Conservation (phyloP, 257 asterid species). For the Solanum lignicaule region DNA sequence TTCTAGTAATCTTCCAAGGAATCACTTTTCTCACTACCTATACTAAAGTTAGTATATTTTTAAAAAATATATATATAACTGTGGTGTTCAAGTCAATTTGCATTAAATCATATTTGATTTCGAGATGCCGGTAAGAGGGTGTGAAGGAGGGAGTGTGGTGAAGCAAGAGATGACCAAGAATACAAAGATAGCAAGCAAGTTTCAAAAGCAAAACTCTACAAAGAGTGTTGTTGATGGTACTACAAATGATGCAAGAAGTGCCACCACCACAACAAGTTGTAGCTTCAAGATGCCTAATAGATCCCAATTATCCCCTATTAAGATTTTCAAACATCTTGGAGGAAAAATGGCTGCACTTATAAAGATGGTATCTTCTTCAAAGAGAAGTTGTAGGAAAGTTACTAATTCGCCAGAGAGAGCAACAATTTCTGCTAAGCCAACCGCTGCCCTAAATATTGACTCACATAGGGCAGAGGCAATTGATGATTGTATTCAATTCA, state of each 20-base stretch:
- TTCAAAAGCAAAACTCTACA: background rate
- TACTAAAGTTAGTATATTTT: background rate
- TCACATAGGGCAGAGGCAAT: constrained; percentile 52
- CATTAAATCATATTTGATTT: background rate
- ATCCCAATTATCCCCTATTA: constrained; percentile 18
- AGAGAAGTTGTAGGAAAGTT: constrained; percentile 10
- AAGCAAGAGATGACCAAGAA: background rate
- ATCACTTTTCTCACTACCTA: background rate
- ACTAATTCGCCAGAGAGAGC: background rate
- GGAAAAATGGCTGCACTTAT: constrained; percentile 17
- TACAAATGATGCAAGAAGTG: background rate
- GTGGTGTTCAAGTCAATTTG: background rate
- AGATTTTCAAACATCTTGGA: constrained; percentile 21
- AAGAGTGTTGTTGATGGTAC: background rate
- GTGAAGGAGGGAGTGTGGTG: background rate
- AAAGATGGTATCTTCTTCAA: constrained; percentile 1
- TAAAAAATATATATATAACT: background rate
- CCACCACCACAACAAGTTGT: constrained; percentile 14
- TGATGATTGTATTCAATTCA: constrained; percentile 47
- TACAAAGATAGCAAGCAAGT: background rate
- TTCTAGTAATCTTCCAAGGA: background rate
- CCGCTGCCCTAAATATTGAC: constrained; percentile 13
- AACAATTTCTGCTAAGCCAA: constrained; percentile 6
- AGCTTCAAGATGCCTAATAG: constrained; percentile 17
- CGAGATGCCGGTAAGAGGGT: background rate